Base-by-base conservation (phyloP, 768 basidiomycete genomes). In the Asterophora parasitica region DNA sequence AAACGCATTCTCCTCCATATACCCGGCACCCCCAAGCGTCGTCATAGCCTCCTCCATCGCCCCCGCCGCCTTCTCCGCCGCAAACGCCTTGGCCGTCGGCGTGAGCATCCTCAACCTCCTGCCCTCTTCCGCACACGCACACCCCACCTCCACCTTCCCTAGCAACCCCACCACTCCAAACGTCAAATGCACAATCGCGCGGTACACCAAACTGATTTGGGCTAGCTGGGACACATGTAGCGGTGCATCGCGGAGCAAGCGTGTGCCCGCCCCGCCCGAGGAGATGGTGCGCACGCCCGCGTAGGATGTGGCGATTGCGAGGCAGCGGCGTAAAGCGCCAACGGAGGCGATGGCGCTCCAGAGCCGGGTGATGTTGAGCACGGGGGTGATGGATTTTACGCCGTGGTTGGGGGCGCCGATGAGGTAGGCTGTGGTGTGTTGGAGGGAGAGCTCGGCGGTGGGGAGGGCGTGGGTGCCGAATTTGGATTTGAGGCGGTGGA, bases 1-100 rank as follows among this genome's bases (percentile, higher is more conserved):
- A 40, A 90, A 78, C 1, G 78, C 81, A 47, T 79, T 87, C 63
- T 91, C 88, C 55, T 86, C 83, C 86, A 90, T 90, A 57, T 89
- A 91, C 0, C 88, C 88, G 40, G 83, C 81, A 1, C 87, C 87
- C 17, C 88, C 88, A 2, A 89, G 65, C 4, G 79, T 70, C 27
- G 79, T 68, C 85, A 90, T 89, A 28, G 83, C 77, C 54, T 88
- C 83, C 50, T 85, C 83, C 70, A 89, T 81, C 2, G 78, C 83
- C 0, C 71, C 58, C 44, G 72, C 74, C 0, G 80, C 79, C 52
- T 80, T 80, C 54, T 85, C 79, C 8, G 86, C 77, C 8, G 76
- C 73, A 59, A 85, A 90, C 0, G 81, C 83, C 61, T 90, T 90
- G 23, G 75, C 71, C 3, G 81, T 75, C 8, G 86, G 83, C 0